Base-by-base conservation (phyloP, 2,329 filamentous ascomycete genomes). In the Sporothrix globosa region DNA sequence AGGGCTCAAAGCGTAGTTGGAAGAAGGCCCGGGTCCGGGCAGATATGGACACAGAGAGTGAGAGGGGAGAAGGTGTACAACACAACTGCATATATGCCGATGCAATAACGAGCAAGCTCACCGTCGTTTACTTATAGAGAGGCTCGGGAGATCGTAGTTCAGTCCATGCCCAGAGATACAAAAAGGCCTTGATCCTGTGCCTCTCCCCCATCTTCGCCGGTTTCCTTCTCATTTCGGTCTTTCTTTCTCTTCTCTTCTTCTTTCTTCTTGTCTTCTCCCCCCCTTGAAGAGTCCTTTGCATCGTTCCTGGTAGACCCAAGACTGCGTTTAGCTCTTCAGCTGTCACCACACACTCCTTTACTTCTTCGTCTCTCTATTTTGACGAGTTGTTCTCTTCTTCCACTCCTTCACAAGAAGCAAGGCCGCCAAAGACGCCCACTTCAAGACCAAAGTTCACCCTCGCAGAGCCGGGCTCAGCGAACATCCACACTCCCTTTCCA, bases 391-490 rank as follows among this genome's bases (percentile, higher is more conserved):
- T 52, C 13, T 41, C 54, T 61, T 69, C 53, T 52, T 69, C 19
- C 67, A 69, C 54, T 69, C 67, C 67, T 69, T 61, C 7, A 60
- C 17, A 61, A 69, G 24, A 30, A 60, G 60, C 19, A 69, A 41
- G 41, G 10, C 41, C 44, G 48, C 27, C n/a, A 21, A 14, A 48
- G 53, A 68, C 50, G 27, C n/a, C 30, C 48, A 19, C 50, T 24
- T n/a, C 30, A 17, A 54, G 13, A 14, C n/a, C 5, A 34, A 2
- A 13, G 41, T 19, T 13, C n/a, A 52, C 21, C 21, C 44, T 41
- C 56, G 56, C 67, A 61, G 67, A 69, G 67, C 67, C 50, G 54
- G 67, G 54, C 67, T 61, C 54, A 10, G 67, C 54, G 53, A 41
- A 61, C 9, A 19, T 27, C 5, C 6, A 52, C 44, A n/a, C 46